These are phyloP conservation scores for Backusella liffmaniae DNA, from an alignment of 192 early-diverging fungal species.

Conservation along the genomic window DNA sequence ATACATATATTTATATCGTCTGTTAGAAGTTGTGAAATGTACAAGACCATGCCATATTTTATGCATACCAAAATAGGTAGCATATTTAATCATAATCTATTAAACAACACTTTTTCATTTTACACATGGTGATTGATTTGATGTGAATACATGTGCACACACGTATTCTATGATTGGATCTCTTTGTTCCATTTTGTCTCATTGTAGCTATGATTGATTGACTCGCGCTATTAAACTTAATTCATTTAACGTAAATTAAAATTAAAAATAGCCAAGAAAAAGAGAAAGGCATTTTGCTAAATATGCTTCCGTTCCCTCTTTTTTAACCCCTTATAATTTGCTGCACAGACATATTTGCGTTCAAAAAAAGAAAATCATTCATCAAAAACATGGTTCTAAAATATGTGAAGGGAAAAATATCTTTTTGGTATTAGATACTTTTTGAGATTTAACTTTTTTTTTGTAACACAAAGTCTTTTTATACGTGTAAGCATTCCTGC, in stretches of 20 bases:
- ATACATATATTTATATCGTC: too few species aligned
- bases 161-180: background rate
- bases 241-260: background rate
- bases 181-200: too few species aligned
- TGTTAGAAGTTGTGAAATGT: too few species aligned
- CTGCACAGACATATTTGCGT: background rate
- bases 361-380: background rate
- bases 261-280: background rate
- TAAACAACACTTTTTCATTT: background rate
- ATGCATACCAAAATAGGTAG: too few species aligned
- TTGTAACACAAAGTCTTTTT: too few species aligned
- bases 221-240: too few species aligned
- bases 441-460: too few species aligned
- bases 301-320: background rate
- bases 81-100: background rate
- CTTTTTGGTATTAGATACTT: too few species aligned
- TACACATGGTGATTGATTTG: background rate
- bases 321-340: background rate
- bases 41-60: background rate
- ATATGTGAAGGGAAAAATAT: too few species aligned
- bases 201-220: too few species aligned
- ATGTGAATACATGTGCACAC: background rate
- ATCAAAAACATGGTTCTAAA: too few species aligned
- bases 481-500: too few species aligned
- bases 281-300: background rate